Evolutionary conservation across 257 asterid genomes (phyloP).

Genomic region (Capsicum baccatum): DNA sequence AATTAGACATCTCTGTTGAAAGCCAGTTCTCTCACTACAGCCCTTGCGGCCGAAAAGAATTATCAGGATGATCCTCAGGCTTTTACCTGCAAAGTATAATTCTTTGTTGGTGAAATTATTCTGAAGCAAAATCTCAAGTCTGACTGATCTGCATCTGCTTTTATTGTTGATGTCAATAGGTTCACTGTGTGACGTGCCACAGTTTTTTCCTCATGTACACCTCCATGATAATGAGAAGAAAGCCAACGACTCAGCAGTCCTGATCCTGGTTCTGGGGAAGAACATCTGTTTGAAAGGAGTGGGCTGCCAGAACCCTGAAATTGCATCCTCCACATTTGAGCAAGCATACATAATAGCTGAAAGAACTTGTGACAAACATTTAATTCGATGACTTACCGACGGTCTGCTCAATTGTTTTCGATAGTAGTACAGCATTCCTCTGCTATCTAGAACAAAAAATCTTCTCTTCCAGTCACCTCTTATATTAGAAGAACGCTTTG

Average conservation of each 20-base stretch:
- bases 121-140: slow-evolving; percentile 91
- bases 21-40: slow-evolving; percentile 25
- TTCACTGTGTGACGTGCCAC: slow-evolving; percentile 81
- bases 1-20: slow-evolving; percentile 9
- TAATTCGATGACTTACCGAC: slow-evolving; percentile 52
- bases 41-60: neutral
- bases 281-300: slow-evolving; percentile 47
- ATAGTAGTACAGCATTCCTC: slow-evolving; percentile 83
- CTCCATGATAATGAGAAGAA: slow-evolving; percentile 90
- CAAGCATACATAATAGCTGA: slow-evolving; percentile 28
- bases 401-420: slow-evolving; percentile 80
- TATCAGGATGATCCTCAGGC: slow-evolving; percentile 26
- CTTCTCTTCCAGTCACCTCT: slow-evolving; percentile 97
- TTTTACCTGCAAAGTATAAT: slow-evolving; percentile 80
- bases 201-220: slow-evolving; percentile 73
- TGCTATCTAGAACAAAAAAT: slow-evolving; percentile 69
- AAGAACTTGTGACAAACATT: slow-evolving; percentile 27
- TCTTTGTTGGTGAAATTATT: slow-evolving; percentile 80
- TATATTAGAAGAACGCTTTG: slow-evolving; percentile 76
- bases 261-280: slow-evolving; percentile 68
- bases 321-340: slow-evolving; percentile 44
- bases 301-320: slow-evolving; percentile 64
- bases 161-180: slow-evolving; percentile 82
- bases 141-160: slow-evolving; percentile 74
- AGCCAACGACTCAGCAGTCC: slow-evolving; percentile 89